Conservation (phyloP, 2,329 filamentous ascomycete genomes). For the Trichophyton mentagrophytes region DNA sequence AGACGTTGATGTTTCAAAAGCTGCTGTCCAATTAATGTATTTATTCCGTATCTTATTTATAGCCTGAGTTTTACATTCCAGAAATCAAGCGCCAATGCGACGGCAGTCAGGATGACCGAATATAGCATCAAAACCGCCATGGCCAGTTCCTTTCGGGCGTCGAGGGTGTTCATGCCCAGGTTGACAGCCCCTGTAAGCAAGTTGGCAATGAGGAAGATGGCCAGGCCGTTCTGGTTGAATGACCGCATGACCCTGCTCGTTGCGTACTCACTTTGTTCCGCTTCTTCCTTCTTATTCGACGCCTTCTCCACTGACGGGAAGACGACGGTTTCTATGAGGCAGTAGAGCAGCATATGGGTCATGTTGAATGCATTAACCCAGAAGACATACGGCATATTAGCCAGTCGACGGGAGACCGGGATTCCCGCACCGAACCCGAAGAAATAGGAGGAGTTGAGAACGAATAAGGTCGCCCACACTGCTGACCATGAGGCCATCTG, state of each 20-base stretch:
- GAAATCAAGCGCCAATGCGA: conserved; percentile 42
- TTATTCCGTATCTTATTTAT: conserved; percentile 7
- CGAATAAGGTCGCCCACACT: conserved; percentile 59
- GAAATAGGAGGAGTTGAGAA: conserved; percentile 51
- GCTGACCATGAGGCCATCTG: conserved; percentile 52
- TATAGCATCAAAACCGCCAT: conserved; percentile 68
- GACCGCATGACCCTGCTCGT: conserved; percentile 72
- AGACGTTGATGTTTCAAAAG: neutral
- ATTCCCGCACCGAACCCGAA: conserved; percentile 55
- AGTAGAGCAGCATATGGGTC: conserved; percentile 67
- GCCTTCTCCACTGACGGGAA: conserved; percentile 61
- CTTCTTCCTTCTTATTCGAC: conserved; percentile 43
- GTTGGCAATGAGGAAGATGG: conserved; percentile 77
- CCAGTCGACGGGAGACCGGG: conserved; percentile 71
- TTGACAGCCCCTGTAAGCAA: conserved; percentile 82
- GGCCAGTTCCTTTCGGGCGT: conserved; percentile 50
- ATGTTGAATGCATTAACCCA: conserved; percentile 91
- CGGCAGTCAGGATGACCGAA: conserved; percentile 49
- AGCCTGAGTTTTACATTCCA: conserved; percentile 24
- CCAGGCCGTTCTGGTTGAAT: conserved; percentile 79
- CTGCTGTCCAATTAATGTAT: neutral
- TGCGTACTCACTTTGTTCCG: conserved; percentile 50
- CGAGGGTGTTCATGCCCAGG: conserved; percentile 68
- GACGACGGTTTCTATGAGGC: conserved; percentile 60
- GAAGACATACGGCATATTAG: conserved; percentile 84